phyloP scores from a whole-genome alignment of 805 yeast genomes.

The Candida xiaguanensis region DNA sequence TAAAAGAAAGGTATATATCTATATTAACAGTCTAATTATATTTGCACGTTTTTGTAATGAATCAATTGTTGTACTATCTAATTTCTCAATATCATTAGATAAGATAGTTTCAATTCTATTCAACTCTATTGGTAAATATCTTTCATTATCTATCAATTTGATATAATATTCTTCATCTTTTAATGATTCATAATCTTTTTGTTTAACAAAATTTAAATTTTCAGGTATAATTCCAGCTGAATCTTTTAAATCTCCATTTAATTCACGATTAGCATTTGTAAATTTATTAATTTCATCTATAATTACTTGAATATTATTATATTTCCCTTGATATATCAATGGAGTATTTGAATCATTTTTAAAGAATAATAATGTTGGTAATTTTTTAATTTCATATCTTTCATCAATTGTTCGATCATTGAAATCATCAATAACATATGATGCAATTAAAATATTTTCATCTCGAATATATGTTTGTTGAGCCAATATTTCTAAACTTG shows the following conservation, averaged over 20 bases:
- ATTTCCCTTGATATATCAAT: slow-evolving; percentile 21
- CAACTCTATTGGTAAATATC: slow-evolving; percentile 46
- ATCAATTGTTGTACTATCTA: slow-evolving; percentile 45
- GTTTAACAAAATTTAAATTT: slow-evolving; percentile 10
- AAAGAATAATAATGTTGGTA: slow-evolving; percentile 57
- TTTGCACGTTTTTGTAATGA: slow-evolving; percentile 50
- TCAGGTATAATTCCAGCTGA: slow-evolving; percentile 29
- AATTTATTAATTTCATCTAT: slow-evolving; percentile 25
- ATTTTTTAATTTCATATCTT: slow-evolving; percentile 39
- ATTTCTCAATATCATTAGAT: slow-evolving; percentile 24
- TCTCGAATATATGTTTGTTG: slow-evolving; percentile 41
- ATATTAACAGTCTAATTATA: slow-evolving; percentile 28
- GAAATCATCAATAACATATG: slow-evolving; percentile 40
- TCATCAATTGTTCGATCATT: slow-evolving; percentile 41
- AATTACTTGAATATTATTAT: slow-evolving; percentile 16
- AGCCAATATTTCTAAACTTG: slow-evolving; percentile 49
- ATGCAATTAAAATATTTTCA: slow-evolving; percentile 27
- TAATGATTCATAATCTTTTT: neutral
- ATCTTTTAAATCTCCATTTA: slow-evolving; percentile 28
- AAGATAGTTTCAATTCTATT: slow-evolving; percentile 44
- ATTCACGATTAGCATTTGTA: slow-evolving; percentile 24
- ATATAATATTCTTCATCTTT: slow-evolving; percentile 36
- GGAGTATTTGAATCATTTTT: slow-evolving; percentile 25
- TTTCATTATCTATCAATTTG: slow-evolving; percentile 39
- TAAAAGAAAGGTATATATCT: slow-evolving; percentile 16